These are phyloP conservation scores for Beauveria brongniartii DNA, from an alignment of 2,329 filamentous ascomycete genomes.

Conservation along the genomic window DNA sequence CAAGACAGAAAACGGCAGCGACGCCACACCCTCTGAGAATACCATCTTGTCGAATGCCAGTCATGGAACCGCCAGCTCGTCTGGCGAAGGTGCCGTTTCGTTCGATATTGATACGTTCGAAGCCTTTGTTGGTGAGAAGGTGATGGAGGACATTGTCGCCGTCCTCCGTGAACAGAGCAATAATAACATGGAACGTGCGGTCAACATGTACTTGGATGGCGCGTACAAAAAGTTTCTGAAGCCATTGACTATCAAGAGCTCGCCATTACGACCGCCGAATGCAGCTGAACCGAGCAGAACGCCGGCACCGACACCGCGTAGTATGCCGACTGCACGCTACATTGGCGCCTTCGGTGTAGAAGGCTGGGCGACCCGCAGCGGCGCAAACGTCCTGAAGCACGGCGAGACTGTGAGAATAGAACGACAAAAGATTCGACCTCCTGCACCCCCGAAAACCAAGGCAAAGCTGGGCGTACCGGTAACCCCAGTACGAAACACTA, in stretches of 20 bases:
- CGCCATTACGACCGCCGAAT: not conserved
- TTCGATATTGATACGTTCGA: slow-evolving; percentile 55
- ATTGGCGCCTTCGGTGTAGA: slow-evolving; percentile 87
- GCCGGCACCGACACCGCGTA: slow-evolving; percentile 13
- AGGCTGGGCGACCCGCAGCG: slow-evolving; percentile 86
- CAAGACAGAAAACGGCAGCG: slow-evolving; percentile 11
- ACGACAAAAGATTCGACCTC: slow-evolving; percentile 65
- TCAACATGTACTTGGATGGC: slow-evolving; percentile 64
- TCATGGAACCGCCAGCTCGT: slow-evolving; percentile 15
- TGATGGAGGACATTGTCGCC: slow-evolving; percentile 39
- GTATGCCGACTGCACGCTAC: slow-evolving; percentile 51
- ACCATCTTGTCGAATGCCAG: not conserved
- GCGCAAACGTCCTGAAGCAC: slow-evolving; percentile 64
- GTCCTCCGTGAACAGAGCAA: slow-evolving; percentile 47
- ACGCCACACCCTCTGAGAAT: slow-evolving; percentile 12
- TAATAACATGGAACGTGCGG: slow-evolving; percentile 51
- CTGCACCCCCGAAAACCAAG: slow-evolving; percentile 37
- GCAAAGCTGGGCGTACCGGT: slow-evolving; percentile 30
- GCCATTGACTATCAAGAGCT: not conserved
- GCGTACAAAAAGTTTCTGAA: slow-evolving; percentile 48
- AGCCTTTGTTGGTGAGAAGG: slow-evolving; percentile 49
- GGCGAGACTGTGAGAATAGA: slow-evolving; percentile 83
- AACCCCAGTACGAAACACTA: slow-evolving; percentile 29
- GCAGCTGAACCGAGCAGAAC: slow-evolving; percentile 11
- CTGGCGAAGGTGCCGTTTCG: slow-evolving; percentile 18